A percentile compares a stretch with the other conserved stretches of the same genome.
Evolutionary conservation across 2,329 filamentous ascomycete species (phyloP).

Genomic region (Fusarium agapanthi): DNA sequence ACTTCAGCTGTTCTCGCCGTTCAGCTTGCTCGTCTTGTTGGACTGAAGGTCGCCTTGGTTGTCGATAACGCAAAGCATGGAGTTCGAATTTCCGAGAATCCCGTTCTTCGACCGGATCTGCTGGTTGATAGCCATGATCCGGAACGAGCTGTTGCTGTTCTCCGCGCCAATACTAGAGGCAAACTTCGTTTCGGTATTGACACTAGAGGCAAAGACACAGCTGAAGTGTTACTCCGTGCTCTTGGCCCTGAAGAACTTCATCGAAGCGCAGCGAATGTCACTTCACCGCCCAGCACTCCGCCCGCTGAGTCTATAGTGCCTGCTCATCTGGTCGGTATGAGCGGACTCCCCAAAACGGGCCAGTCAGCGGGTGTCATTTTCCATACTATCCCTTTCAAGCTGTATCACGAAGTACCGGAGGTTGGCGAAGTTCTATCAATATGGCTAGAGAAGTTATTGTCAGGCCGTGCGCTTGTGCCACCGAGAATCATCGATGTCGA

Average conservation of each 20-base stretch:
- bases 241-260: slow-evolving; percentile 53
- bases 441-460: slow-evolving; percentile 75
- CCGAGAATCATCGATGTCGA: slow-evolving; percentile 73
- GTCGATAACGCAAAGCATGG: slow-evolving; percentile 75
- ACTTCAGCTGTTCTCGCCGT: slow-evolving; percentile 73
- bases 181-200: slow-evolving; percentile 74
- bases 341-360: slow-evolving; percentile 69
- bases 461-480: slow-evolving; percentile 60
- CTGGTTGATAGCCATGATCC: slow-evolving; percentile 75
- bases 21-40: slow-evolving; percentile 73
- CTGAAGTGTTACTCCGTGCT: slow-evolving; percentile 59
- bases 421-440: slow-evolving; percentile 69
- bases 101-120: slow-evolving; percentile 62
- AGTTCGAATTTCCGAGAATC: slow-evolving; percentile 59
- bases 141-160: slow-evolving; percentile 70
- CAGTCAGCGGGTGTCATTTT: slow-evolving; percentile 57
- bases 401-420: slow-evolving; percentile 74
- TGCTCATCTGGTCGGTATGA: slow-evolving; percentile 72
- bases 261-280: slow-evolving; percentile 38
- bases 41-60: slow-evolving; percentile 71
- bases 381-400: slow-evolving; percentile 77
- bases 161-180: slow-evolving; percentile 65
- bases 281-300: slow-evolving; percentile 53
- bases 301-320: slow-evolving; percentile 34
- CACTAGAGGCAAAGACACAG: slow-evolving; percentile 71